Evolutionary conservation across 108 stramenopile genomes (phyloP), one percentile per base, ranked within the genome.

Genomic region (Nitzschia sp.): DNA sequence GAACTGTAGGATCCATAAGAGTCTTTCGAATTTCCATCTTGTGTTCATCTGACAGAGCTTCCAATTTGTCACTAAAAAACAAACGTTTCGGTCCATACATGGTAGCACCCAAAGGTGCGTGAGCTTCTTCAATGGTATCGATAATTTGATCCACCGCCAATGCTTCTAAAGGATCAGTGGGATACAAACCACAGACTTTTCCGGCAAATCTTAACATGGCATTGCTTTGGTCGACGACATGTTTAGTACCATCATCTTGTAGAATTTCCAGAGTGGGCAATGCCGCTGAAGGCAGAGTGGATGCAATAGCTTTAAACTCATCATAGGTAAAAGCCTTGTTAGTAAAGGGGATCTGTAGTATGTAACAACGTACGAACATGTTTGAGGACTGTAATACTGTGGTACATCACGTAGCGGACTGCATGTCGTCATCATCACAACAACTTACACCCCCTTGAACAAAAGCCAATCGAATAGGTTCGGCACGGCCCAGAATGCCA

Each of bases 151-250:
- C 73, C 9, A 66, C 54, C 38, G 57, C 33, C 59, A 62, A 17
- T 11, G 74, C 66, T 26, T 59, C 59, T 18, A 75, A 1, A 1
- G 46, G 59, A 56, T 59, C 49, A 0, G 51, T 27, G 15, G 74
- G 74, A 46, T 75, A 75, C 24, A 75, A 48, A 25, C 59, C 59
- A 13, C 55, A 59, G 6, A 68, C 25, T 36, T 68, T 75, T 18
- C 74, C 74, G 29, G 63, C 46, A 63, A 51, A 75, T 19, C 74
- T 31, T 30, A 68, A 35, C 34, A 75, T 68, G 34, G 74, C 74
- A 29, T 27, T 49, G 46, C 33, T 36, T 54, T 75, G 67, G 28
- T 51, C 31, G 18, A 66, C 32, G 3, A 46, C 9, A 11, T 2
- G 32, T 32, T 45, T 59, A 0, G 9, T 26, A 28, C 42, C 38